Conservation (phyloP, 345 rosid species). For the Syzygium aqueum region DNA sequence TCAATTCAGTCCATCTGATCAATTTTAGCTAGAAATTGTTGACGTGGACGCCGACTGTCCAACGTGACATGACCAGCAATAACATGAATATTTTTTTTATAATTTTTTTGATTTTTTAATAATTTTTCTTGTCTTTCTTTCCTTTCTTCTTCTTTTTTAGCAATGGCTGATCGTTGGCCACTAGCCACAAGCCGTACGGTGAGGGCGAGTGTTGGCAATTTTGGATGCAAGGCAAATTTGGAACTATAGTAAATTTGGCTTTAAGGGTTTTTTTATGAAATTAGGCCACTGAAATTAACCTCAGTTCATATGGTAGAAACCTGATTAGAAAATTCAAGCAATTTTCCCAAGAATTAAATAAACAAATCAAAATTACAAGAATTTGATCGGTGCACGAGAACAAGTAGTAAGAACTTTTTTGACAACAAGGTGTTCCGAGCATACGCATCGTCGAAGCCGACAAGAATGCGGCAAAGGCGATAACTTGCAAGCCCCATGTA, state of each 20-base stretch:
- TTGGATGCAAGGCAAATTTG: too few relatives aligned
- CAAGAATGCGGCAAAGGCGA: not conserved
- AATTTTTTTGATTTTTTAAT: rapidly evolving
- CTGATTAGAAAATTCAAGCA: not conserved
- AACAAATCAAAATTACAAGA: not conserved
- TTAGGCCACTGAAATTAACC: too few relatives aligned
- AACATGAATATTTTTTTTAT: rapidly evolving
- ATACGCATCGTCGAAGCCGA: rapidly evolving
- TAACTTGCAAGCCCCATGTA: not conserved
- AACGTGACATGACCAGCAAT: rapidly evolving
- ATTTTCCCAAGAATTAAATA: not conserved
- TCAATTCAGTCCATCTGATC: rapidly evolving
- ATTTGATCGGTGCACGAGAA: not conserved
- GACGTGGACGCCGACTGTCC: rapidly evolving
- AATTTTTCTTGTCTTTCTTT: too few relatives aligned
- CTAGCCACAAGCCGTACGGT: too few relatives aligned
- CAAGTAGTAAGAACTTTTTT: not conserved
- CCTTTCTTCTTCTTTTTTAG: too few relatives aligned
- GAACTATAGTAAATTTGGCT: too few relatives aligned
- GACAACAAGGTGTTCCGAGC: not conserved
- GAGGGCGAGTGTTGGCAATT: too few relatives aligned
- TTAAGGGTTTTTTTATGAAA: too few relatives aligned
- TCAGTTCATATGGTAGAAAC: not conserved
- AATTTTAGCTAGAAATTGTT: not conserved
- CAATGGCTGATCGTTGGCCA: too few relatives aligned